phyloP scores from a whole-genome alignment of 1,139 yeast species.

The Suhomyces choctaworum region DNA sequence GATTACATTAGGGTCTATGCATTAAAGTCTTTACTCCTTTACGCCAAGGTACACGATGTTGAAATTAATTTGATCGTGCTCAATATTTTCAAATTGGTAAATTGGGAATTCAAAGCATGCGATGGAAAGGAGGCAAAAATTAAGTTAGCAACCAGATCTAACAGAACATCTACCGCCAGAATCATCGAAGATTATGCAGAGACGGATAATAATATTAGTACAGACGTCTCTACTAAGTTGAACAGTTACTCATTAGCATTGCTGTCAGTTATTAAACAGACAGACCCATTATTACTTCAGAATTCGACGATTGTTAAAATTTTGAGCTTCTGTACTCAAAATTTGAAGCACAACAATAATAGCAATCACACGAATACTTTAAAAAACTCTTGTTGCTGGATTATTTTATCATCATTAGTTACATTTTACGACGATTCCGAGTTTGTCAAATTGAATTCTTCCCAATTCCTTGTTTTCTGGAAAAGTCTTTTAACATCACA shows the following conservation, averaged over 20 bases:
- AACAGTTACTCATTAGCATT: conserved; percentile 39
- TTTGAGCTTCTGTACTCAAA: conserved; percentile 50
- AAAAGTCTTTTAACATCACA: conserved; percentile 69
- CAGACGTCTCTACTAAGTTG: conserved; percentile 25
- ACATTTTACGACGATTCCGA: conserved; percentile 43
- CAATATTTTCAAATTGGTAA: conserved; percentile 34
- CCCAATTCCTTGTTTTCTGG: conserved; percentile 80
- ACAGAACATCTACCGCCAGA: background rate
- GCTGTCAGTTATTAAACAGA: conserved; percentile 40
- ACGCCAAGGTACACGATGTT: conserved; percentile 33
- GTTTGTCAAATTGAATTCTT: conserved; percentile 67
- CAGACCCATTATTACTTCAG: conserved; percentile 40
- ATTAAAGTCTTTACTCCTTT: conserved; percentile 32
- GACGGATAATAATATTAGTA: conserved; percentile 27
- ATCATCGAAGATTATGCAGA: background rate
- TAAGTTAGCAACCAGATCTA: background rate
- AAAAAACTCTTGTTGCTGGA: conserved; percentile 56
- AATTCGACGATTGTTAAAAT: conserved; percentile 44
- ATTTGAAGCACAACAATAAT: conserved; percentile 38
- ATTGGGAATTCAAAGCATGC: conserved; percentile 30
- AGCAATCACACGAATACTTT: conserved; percentile 21
- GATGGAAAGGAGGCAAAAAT: conserved; percentile 19
- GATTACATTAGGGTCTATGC: conserved; percentile 41
- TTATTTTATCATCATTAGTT: conserved; percentile 72
- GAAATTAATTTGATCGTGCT: conserved; percentile 41